Percentiles rank a stretch among this genome's conserved stretches.
These are phyloP conservation scores for Rhizopus sp. DNA, from an alignment of 371 early-diverging fungal genomes.

Conservation along the genomic window DNA sequence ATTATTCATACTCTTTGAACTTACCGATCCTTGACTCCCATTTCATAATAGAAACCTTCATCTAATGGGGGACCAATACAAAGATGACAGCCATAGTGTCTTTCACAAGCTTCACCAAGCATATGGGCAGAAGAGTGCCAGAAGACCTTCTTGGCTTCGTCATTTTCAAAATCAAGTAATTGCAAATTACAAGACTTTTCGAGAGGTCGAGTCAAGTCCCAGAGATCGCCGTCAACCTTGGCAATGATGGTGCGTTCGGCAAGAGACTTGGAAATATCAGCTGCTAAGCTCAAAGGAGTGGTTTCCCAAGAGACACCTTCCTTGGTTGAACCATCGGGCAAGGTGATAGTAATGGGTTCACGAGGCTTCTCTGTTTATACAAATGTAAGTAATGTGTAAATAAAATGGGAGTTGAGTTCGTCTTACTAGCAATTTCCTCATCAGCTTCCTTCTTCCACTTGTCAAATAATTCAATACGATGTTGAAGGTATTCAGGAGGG, in stretches of 20 bases:
- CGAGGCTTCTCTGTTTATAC: conserved; percentile 72
- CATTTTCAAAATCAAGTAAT: conserved; percentile 95
- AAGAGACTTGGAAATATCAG: conserved; percentile 84
- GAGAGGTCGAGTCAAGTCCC: conserved; percentile 92
- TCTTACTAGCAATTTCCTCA: conserved; percentile 77
- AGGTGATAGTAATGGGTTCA: conserved; percentile 83
- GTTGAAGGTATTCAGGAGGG: conserved; percentile 81
- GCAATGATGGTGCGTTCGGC: conserved; percentile 93
- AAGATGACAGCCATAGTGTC: conserved; percentile 95
- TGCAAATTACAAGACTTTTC: conserved; percentile 83
- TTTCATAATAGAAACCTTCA: conserved; percentile 99
- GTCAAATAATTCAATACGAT: conserved; percentile 93
- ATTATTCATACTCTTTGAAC: conserved; percentile 41
- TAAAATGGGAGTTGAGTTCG: background rate
- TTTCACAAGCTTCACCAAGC: conserved; percentile 97
- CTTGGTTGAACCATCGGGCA: conserved; percentile 86
- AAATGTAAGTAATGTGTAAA: background rate
- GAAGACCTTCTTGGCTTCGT: conserved; percentile 96
- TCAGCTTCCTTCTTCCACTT: conserved; percentile 79
- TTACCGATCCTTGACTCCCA: conserved; percentile 80
- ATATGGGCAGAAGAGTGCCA: conserved; percentile 99
- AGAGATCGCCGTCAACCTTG: conserved; percentile 94
- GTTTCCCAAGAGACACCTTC: conserved; percentile 96
- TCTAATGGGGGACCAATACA: conserved; percentile 99
- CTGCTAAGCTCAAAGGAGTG: conserved; percentile 94